Evolutionary conservation across 2,329 filamentous ascomycete genomes (phyloP), one percentile per base, ranked within the genome.

Genomic region (Rhynchosporium graminicola): DNA sequence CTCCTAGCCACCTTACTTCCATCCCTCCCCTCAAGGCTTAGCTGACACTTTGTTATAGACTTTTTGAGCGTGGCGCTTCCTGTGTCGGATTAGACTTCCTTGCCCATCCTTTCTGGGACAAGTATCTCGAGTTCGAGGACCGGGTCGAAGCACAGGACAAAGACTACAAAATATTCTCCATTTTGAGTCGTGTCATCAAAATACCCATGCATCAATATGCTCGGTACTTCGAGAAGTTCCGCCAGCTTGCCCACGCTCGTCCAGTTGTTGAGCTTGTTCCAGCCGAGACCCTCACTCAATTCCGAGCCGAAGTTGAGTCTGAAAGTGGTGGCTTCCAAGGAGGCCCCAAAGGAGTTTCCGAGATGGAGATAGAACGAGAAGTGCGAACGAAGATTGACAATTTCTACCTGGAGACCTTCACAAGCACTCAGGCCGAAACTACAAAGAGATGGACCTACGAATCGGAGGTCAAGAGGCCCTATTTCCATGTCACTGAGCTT

Each of bases 51-150:
- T 5, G 15, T 48, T 31, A 57, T 75, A 99, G 95, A 70, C 84
- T 98, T 8, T 98, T 98, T 74, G 94, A 99, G 75, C 90, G 95
- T 68, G 95, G 90, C 66, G 90, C 92, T 33, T 83, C 84, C 36
- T 88, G 85, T 71, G 92, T 97, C 46, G 95, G 95, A 15, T 83
- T 98, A 20, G 95, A 99, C 77, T 99, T 97, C 74, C 82, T 97
- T 36, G 89, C 93, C 2, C 92, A 97, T 74, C 92, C 92, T 0
- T 97, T 99, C 79, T 99, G 95, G 95, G 95, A 99, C 77, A 98
- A 97, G 78, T 99, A 97, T 73, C 86, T 99, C 67, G 95, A 98
- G 74, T 98, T 96, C 72, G 95, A 98, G 75, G 93, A 97, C 75
- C 89, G 93, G 1, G 82, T 94, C 65, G 92, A 97, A 72, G 87